Base-by-base conservation (phyloP, 345 rosid species). In the Diplotaxis tenuifolia region DNA sequence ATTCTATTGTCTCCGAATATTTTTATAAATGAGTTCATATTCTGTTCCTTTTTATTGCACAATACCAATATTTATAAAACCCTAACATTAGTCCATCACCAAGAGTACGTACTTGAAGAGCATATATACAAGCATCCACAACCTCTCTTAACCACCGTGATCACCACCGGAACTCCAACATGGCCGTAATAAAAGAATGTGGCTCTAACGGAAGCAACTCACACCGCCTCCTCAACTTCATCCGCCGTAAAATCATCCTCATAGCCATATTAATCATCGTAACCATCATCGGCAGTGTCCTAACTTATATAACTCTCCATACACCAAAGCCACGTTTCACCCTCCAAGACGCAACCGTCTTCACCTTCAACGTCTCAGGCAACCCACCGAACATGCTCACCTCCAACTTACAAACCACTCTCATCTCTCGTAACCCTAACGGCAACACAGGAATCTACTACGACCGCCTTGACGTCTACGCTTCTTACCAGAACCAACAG, bases 261-360 rank as follows among this genome's bases (percentile, higher is more conserved):
- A 73, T 83, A 3, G 65, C 83, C 3, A 72, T 82, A 75, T 70
- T 87, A 84, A 14, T 73, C 60, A 54, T 82, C 68, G 4, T 87
- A 4, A 73, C 67, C 65, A 78, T 88, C 1, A 1, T 90, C 74
- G 70, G 77, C 3, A 58, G 87, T 73, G 76, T 86, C 76, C 28
- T 88, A 4, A 56, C 81, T 5, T 92, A 91, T 91, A 92, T 89
- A 62, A 74, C 86, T 31, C 91, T 92, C 60, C 86, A 80, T 7
- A 91, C 96, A 0, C 47, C 70, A 5, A 95, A 95, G 29, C 99
- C 99, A 7, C 65, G 38, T 0, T 92, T 95, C 85, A 9, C 79
- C 80, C 87, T 95, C 81, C 93, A 88, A 78, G 99, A 95, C 84
- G 89, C 85, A 76, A 95, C 96, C 73, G 88, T 90, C 63, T 87